Base-by-base conservation (phyloP, 2,329 filamentous ascomycete species). In the Fusarium sp. region DNA sequence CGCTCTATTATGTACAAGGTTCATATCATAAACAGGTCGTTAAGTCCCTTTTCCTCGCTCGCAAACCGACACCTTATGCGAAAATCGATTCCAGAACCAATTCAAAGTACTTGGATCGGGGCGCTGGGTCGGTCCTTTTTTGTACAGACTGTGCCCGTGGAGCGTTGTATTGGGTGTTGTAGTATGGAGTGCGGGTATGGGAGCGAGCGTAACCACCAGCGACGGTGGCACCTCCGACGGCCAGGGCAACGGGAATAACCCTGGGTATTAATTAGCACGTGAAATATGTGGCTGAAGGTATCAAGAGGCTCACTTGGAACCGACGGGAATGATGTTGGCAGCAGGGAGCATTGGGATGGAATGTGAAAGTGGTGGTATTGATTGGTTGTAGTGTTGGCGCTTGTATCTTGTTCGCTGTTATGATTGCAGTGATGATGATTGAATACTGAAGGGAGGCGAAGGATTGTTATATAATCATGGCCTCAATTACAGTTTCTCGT, bases 1-100 rank as follows among this genome's bases (percentile, higher is more conserved):
- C 78, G 39, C 80, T 54, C 28, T 16, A 79, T 67, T 88, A 86
- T 36, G 81, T 48, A 34, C 27, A 70, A 36, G 39, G 55, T 54
- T 40, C 27, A 46, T 56, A 30, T 34, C 37, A 36, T 47, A 52
- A 37, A 34, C 44, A 40, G 54, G 43, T 41, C 58, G 40, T 62
- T 2, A 55, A 30, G 28, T 9, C 11, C 55, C 60, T 13, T 60
- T 15, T 61, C 40, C 43, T 31, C 65, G 31, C 7, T 28, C n/a
- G 18, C 55, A 27, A 8, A 34, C 7, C 10, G n/a, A 10, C 18
- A 3, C 11, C 31, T 6, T 73, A 74, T 62, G 69, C 69, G 47
- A 74, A 74, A 6, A 74, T 62, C 1, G 71, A 74, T 23, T 74
- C 72, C 7, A 74, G 64, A 15, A 74, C 67, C 8, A 58, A 34